Conservation (phyloP, 2,329 filamentous ascomycete genomes). For the Pseudogymnoascus sp. region DNA sequence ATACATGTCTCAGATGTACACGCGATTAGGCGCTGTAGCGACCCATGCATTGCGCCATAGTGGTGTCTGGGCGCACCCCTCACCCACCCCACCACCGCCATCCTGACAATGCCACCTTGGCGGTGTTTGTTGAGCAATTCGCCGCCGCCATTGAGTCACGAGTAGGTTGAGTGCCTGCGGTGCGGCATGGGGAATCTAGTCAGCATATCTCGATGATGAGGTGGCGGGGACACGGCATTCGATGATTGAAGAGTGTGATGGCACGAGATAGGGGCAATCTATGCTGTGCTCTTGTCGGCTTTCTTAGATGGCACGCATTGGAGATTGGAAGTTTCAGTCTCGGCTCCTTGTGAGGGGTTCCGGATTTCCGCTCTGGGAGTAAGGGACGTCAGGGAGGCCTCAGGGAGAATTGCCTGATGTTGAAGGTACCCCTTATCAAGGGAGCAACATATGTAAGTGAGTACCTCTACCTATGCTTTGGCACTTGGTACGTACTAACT, state of each 20-base stretch:
- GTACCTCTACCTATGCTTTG: background rate
- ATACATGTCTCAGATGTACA: constrained; percentile 6
- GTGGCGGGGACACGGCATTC: constrained; percentile 1
- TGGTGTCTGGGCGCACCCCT: background rate
- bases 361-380: background rate
- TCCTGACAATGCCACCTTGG: background rate
- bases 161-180: background rate
- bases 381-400: background rate
- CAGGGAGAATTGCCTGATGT: background rate
- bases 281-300: background rate
- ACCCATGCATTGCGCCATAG: background rate
- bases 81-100: background rate
- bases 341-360: background rate
- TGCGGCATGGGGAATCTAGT: background rate
- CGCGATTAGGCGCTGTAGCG: constrained; percentile 4
- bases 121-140: background rate
- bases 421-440: background rate
- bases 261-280: constrained; percentile 2
- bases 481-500: background rate
- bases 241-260: background rate
- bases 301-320: background rate
- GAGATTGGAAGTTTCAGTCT: background rate
- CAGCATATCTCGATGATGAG: background rate
- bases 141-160: constrained; percentile 1
- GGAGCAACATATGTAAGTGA: background rate